phyloP scores from a whole-genome alignment of 345 rosid genomes.

The Acer saccharum region DNA sequence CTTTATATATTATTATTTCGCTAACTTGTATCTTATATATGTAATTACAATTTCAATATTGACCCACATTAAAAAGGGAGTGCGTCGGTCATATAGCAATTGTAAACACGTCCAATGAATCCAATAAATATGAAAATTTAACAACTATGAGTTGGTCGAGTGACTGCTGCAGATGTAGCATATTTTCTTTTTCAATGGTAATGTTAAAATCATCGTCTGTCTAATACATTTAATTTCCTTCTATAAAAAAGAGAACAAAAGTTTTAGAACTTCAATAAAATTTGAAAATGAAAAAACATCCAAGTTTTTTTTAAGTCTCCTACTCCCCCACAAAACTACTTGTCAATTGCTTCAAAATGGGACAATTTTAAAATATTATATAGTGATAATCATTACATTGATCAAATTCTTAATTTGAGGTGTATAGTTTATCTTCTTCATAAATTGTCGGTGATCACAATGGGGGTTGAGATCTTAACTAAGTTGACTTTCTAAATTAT shows the following conservation, averaged over 20 bases:
- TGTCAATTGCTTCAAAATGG: not conserved
- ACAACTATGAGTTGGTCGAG: not conserved
- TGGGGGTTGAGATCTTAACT: not conserved
- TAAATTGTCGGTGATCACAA: not conserved
- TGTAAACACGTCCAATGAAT: too few relatives aligned
- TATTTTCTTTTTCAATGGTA: too few relatives aligned
- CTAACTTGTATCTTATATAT: too few relatives aligned
- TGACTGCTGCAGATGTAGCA: not conserved
- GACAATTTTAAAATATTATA: not conserved
- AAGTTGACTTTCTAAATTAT: not conserved
- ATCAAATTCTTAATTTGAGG: not conserved
- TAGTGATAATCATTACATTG: not conserved
- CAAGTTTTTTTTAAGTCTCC: not conserved
- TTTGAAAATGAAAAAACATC: not conserved
- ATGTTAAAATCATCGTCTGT: too few relatives aligned
- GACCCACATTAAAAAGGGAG: too few relatives aligned
- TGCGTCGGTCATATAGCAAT: too few relatives aligned
- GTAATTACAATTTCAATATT: too few relatives aligned
- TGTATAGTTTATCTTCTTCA: not conserved
- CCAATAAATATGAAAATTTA: too few relatives aligned
- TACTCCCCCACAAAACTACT: not conserved
- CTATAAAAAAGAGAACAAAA: too few relatives aligned
- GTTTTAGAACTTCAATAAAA: not conserved
- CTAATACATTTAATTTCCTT: not conserved
- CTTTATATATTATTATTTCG: too few relatives aligned